phyloP scores from a whole-genome alignment of 75 land plant species.

The Chamaecyparis obtusa region DNA sequence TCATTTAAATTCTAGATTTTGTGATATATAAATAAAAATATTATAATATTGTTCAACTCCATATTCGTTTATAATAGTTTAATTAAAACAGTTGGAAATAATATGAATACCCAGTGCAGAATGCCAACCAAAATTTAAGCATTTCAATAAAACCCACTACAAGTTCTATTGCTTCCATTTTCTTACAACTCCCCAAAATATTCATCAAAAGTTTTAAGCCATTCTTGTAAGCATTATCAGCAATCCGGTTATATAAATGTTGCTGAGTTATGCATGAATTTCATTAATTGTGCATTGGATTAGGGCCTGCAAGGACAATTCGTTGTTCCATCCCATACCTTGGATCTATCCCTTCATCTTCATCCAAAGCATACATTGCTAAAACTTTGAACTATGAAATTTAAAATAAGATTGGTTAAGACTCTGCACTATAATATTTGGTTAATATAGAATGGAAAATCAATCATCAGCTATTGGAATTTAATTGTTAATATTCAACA shows the following conservation, averaged over 20 bases:
- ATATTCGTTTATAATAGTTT: too few relatives aligned
- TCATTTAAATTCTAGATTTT: too few relatives aligned
- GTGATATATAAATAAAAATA: too few relatives aligned
- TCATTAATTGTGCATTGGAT: constrained; percentile 29
- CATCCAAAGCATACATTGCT: background rate
- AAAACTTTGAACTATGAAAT: too few relatives aligned
- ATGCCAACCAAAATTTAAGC: background rate
- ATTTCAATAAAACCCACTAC: background rate
- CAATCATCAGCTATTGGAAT: too few relatives aligned
- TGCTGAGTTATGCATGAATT: background rate
- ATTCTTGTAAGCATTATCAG: background rate
- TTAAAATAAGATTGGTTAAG: too few relatives aligned
- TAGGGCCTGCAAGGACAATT: constrained; percentile 24
- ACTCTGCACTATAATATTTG: too few relatives aligned
- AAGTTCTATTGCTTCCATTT: background rate
- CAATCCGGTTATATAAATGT: background rate
- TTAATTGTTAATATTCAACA: too few relatives aligned
- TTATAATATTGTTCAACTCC: too few relatives aligned
- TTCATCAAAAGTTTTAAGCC: background rate
- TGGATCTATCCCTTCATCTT: constrained; percentile 22
- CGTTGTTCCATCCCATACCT: constrained; percentile 26
- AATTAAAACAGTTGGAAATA: too few relatives aligned
- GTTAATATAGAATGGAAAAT: too few relatives aligned
- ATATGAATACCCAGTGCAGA: background rate
- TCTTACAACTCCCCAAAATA: background rate